Base-by-base conservation (phyloP, 1,284 basidiomycete genomes). In the Hemileia vastatrix region DNA sequence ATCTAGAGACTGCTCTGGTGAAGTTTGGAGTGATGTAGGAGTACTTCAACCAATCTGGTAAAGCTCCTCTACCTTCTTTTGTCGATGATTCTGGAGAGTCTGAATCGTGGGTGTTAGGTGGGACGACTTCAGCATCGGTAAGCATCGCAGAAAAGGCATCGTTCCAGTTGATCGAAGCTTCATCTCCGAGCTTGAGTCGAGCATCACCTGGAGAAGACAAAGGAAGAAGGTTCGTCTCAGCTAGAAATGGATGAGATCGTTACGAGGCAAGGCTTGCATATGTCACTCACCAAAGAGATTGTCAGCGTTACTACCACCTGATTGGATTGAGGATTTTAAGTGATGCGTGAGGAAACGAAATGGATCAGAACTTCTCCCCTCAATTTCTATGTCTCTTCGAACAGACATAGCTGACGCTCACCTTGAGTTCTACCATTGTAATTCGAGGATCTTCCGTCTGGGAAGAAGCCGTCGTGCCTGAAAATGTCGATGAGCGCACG, bases 251-350 rank as follows among this genome's bases (percentile, higher is more conserved):
- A 27, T 27, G 27, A 27, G 27, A 27, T 27, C 27, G 27, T 27
- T 27, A 27, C 27, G 27, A 27, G 27, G 27, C 1, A 65, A 49
- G 9, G 66, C 67, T 31, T 69, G 67, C 58, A 69, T 63, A 24
- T 60, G 66, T 15, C 63, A 55, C 40, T 69, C 68, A 65, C 55
- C 61, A 6, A 69, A 64, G 44, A 69, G 59, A 57, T 66, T 60
- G 52, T 69, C 67, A n/a, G 68, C 67, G 47, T 69, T 68, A 13
- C 60, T 65, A 1, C 68, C 68, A 3, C 27, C 27, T 27, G 27
- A 27, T 27, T 27, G 27, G 27, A 27, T 27, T 27, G 27, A 27
- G 27, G 27, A 6, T 27, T 27, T 27, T 27, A 27, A 27, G 27
- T 27, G 27, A 27, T 27, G 27, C 27, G 27, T 27, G 27, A 27